Evolutionary conservation across 2,329 filamentous ascomycete species (phyloP).

Genomic region (Penicillium oxalicum): DNA sequence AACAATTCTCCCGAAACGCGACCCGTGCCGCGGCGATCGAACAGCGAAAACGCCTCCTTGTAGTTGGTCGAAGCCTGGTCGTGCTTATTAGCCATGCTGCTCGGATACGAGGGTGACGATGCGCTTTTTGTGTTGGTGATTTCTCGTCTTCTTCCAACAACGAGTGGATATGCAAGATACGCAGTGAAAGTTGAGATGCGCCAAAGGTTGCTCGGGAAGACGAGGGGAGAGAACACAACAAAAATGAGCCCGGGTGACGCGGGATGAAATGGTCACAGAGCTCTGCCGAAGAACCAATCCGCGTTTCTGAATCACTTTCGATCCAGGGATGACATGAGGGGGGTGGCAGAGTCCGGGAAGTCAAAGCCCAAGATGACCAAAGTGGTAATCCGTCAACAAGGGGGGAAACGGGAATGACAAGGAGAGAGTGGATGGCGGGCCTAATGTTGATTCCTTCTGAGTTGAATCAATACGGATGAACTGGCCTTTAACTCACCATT

Average conservation of each 20-base stretch:
- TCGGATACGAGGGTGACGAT: not conserved
- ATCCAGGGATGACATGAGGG: constrained; percentile 1
- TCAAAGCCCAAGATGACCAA: not conserved
- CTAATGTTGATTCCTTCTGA: too few species aligned
- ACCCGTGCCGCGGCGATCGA: constrained; percentile 97
- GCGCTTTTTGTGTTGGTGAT: not conserved
- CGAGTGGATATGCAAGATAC: too few species aligned
- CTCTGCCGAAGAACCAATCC: too few species aligned
- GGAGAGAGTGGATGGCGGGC: too few species aligned
- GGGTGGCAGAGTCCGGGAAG: not conserved
- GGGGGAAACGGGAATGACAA: not conserved
- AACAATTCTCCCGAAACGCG: constrained; percentile 80
- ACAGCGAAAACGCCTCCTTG: constrained; percentile 99
- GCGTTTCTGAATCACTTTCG: too few species aligned
- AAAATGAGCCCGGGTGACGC: not conserved
- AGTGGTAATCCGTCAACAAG: constrained; percentile 13
- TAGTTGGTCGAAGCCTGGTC: constrained; percentile 82
- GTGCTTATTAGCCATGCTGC: constrained; percentile 22
- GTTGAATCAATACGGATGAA: too few species aligned
- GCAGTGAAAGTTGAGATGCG: too few species aligned
- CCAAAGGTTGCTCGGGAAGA: not conserved
- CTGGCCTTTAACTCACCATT: constrained; percentile 9
- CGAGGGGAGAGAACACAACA: not conserved
- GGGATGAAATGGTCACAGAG: too few species aligned
- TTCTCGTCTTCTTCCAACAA: too few species aligned